phyloP scores from a whole-genome alignment of 2,329 filamentous ascomycete genomes.

The Aspergillus thermomutatus region DNA sequence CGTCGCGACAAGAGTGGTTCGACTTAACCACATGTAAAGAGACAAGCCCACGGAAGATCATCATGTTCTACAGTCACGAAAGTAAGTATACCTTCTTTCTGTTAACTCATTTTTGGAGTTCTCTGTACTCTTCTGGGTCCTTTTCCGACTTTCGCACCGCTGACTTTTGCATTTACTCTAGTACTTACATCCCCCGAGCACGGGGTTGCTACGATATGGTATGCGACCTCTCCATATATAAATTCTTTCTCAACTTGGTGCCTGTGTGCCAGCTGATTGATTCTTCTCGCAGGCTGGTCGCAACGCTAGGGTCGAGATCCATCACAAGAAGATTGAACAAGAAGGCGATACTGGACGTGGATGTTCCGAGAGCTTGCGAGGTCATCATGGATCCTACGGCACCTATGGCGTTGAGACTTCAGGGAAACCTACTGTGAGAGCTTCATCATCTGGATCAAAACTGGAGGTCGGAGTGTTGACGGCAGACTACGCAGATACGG shows the following conservation, averaged over 20 bases:
- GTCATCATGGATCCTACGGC: constrained; percentile 83
- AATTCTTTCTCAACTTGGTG: neutral
- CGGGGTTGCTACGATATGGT: constrained; percentile 95
- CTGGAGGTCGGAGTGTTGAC: neutral
- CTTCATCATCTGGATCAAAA: neutral
- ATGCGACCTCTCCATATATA: constrained; percentile 26
- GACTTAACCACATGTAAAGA: neutral
- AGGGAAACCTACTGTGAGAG: constrained; percentile 75
- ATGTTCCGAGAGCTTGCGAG: constrained; percentile 80
- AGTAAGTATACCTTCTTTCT: constrained; percentile 55
- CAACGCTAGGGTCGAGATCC: constrained; percentile 75
- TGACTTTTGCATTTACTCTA: constrained; percentile 22
- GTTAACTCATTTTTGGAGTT: neutral
- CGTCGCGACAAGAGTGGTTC: neutral
- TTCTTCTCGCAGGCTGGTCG: constrained; percentile 67
- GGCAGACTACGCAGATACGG: constrained; percentile 56
- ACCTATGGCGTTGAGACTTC: constrained; percentile 84
- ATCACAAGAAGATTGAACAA: constrained; percentile 70
- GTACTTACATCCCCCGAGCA: constrained; percentile 82
- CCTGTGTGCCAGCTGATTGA: neutral
- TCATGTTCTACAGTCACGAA: constrained; percentile 95
- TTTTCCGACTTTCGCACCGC: neutral
- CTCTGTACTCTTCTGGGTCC: constrained; percentile 17
- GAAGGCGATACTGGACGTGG: constrained; percentile 83
- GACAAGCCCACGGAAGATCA: neutral